phyloP scores from a whole-genome alignment of 2,329 filamentous ascomycete genomes.

The Fusarium fujikuroi region DNA sequence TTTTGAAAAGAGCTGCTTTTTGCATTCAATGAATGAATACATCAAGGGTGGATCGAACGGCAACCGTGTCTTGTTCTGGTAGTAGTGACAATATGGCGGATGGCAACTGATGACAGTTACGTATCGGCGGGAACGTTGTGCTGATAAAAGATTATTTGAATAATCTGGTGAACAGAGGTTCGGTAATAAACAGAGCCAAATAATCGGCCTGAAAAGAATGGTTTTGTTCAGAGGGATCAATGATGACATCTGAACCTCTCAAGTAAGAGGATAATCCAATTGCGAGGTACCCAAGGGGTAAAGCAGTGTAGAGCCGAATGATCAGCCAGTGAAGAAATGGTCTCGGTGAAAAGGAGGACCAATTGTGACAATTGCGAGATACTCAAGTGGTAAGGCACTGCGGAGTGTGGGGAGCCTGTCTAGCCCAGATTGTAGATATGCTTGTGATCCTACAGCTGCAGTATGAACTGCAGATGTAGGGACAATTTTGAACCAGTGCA shows the following conservation, averaged over 20 bases:
- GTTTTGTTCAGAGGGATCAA: not conserved
- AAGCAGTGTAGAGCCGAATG: not conserved
- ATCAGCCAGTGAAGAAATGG: not conserved
- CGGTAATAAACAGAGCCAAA: rapidly evolving
- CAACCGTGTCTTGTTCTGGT: not conserved
- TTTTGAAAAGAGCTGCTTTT: not conserved
- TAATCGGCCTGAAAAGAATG: not conserved
- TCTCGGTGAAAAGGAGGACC: not conserved
- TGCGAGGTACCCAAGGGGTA: not conserved
- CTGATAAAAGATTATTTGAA: rapidly evolving
- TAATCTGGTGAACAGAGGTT: not conserved
- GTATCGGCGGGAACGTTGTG: not conserved
- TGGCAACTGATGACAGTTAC: not conserved
- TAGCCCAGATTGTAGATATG: not conserved
- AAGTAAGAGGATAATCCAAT: not conserved
- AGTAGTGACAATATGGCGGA: not conserved
- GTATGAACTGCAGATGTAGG: not conserved
- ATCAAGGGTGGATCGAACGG: not conserved
- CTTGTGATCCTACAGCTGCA: not conserved
- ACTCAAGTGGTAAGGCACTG: not conserved
- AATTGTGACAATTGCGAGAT: not conserved
- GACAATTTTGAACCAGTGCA: not conserved
- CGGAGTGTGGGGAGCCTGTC: not conserved
- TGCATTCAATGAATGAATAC: not conserved
- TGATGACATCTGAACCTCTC: not conserved